phyloP scores from a whole-genome alignment of 257 asterid genomes.

The Solanum sejunctum region DNA sequence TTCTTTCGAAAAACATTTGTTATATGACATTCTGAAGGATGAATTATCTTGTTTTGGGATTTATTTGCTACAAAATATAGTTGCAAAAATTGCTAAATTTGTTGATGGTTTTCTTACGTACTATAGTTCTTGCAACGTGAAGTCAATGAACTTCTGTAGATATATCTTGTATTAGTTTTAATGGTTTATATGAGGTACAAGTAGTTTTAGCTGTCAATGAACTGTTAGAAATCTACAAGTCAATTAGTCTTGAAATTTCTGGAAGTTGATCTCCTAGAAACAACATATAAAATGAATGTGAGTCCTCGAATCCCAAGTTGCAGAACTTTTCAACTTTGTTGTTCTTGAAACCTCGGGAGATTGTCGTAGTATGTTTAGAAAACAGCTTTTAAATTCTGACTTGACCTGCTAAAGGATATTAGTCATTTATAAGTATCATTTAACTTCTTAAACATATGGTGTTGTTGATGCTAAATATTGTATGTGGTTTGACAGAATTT shows the following conservation, averaged over 20 bases:
- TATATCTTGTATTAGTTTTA: background rate
- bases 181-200: background rate
- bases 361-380: background rate
- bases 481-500: background rate
- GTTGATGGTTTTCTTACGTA: background rate
- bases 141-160: background rate
- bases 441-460: background rate
- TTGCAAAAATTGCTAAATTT: background rate
- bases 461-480: background rate
- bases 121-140: background rate
- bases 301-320: background rate
- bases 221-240: background rate
- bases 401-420: background rate
- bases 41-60: background rate
- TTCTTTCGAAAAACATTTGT: background rate
- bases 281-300: background rate
- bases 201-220: background rate
- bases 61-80: background rate
- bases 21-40: background rate
- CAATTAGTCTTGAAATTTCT: background rate
- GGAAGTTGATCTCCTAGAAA: background rate
- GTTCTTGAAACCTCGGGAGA: background rate
- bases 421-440: background rate
- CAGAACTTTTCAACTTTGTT: background rate
- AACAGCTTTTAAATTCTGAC: background rate